These are phyloP conservation scores for Niebla homalea DNA, from an alignment of 495 filamentous ascomycete species.

Conservation along the genomic window DNA sequence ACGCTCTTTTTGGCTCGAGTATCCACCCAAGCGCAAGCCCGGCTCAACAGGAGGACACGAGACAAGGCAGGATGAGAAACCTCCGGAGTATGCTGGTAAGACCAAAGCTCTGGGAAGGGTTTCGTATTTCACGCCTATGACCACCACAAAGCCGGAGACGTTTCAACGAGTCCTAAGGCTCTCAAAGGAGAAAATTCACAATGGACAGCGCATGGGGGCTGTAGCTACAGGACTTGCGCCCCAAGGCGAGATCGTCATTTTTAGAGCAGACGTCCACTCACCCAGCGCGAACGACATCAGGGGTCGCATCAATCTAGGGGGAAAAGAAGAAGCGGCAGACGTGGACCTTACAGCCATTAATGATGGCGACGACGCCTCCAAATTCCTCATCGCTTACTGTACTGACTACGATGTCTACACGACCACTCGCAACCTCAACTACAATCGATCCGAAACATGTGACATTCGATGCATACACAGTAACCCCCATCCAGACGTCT, in stretches of 20 bases:
- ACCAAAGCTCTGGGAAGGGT: constrained; percentile 22
- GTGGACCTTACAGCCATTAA: constrained; percentile 54
- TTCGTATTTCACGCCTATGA: constrained; percentile 50
- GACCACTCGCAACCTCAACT: constrained; percentile 19
- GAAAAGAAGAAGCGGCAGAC: constrained; percentile 63
- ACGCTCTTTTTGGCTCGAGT: constrained; percentile 57
- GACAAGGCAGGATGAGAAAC: constrained; percentile 11
- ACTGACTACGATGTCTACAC: constrained; percentile 59
- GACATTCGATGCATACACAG: constrained; percentile 43
- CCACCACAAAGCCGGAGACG: constrained; percentile 40
- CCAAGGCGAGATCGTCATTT: constrained; percentile 64
- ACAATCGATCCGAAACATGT: constrained; percentile 11
- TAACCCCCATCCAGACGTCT: constrained; percentile 39
- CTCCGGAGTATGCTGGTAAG: constrained; percentile 19
- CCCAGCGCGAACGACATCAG: constrained; percentile 46
- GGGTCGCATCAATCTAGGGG: constrained; percentile 48
- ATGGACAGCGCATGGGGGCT: constrained; percentile 48
- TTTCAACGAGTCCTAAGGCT: constrained; percentile 72
- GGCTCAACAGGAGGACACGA: constrained; percentile 19
- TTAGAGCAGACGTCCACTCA: constrained; percentile 46
- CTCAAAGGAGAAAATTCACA: constrained; percentile 20
- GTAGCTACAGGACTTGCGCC: constrained; percentile 61
- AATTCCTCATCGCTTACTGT: constrained; percentile 66
- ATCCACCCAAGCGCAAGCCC: constrained; percentile 24
- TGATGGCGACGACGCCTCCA: constrained; percentile 27